Evolutionary conservation across 2,329 filamentous ascomycete species (phyloP).

Genomic region (Trichoderma sp.): DNA sequence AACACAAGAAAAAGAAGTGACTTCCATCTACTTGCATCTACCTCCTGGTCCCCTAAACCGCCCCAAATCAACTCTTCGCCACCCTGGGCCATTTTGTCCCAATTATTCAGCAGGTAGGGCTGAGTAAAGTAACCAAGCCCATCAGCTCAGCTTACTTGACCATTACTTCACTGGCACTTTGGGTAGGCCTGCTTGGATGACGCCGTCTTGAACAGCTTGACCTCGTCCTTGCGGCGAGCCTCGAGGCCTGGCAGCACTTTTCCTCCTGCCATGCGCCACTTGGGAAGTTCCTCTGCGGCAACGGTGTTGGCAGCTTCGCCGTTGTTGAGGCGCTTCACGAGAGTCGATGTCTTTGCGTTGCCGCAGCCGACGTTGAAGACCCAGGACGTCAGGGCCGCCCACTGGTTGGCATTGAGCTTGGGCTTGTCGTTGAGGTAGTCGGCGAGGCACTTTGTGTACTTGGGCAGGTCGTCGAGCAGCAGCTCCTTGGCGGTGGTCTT

Average conservation of each 20-base stretch:
- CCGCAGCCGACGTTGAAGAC: slow-evolving; percentile 50
- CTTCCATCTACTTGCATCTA: slow-evolving; percentile 9
- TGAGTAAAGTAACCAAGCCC: slow-evolving; percentile 13
- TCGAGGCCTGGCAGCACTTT: slow-evolving; percentile 40
- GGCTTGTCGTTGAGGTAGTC: slow-evolving; percentile 29
- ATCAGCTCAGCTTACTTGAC: slow-evolving; percentile 8
- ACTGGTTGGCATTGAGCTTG: slow-evolving; percentile 46
- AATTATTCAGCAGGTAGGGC: slow-evolving; percentile 12
- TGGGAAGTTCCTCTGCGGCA: slow-evolving; percentile 43
- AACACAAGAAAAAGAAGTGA: neutral
- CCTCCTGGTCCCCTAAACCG: neutral
- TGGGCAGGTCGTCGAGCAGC: slow-evolving; percentile 35
- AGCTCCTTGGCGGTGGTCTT: slow-evolving; percentile 39
- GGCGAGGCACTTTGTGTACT: slow-evolving; percentile 34
- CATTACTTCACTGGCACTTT: neutral
- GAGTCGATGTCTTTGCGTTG: slow-evolving; percentile 37
- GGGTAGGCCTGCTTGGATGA: slow-evolving; percentile 3
- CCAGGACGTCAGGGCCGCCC: slow-evolving; percentile 51
- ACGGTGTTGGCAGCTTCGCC: slow-evolving; percentile 43
- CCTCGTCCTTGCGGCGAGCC: slow-evolving; percentile 43
- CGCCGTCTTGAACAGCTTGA: slow-evolving; percentile 32
- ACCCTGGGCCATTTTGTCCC: neutral
- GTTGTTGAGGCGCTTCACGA: slow-evolving; percentile 43
- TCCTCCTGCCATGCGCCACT: slow-evolving; percentile 45
- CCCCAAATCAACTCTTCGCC: neutral